Conservation (phyloP, 352 stramenopile genomes). For the Phytophthora sansomeana region DNA sequence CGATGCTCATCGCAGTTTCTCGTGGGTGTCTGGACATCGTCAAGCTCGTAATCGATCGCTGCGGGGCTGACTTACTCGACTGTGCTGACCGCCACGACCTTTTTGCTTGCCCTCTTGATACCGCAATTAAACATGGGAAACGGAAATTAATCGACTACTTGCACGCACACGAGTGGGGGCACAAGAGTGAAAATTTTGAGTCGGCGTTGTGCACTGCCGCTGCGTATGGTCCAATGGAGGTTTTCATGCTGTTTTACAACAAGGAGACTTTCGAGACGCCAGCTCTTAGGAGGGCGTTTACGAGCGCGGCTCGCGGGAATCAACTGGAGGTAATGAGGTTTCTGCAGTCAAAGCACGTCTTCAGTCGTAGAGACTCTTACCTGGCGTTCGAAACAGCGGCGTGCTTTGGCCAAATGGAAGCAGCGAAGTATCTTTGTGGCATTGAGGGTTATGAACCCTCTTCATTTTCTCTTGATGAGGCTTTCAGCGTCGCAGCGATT, state of each 20-base stretch:
- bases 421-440: slow-evolving; percentile 1
- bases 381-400: not conserved
- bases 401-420: slow-evolving; percentile 2
- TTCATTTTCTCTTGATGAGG: not conserved
- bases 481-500: slow-evolving; percentile 2
- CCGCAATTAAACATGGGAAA: not conserved
- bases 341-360: slow-evolving; percentile 1
- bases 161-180: not conserved
- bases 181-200: not conserved
- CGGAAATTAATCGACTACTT: not conserved
- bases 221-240: not conserved
- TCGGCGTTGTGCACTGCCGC: slow-evolving; percentile 2
- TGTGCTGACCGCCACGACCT: not conserved
- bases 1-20: not conserved
- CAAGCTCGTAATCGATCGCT: slow-evolving; percentile 1
- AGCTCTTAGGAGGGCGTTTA: not conserved
- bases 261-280: not conserved
- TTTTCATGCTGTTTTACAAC: not conserved
- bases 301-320: not conserved
- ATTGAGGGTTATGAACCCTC: slow-evolving; percentile 7
- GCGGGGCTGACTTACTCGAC: slow-evolving; percentile 2
- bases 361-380: not conserved
- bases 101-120: slow-evolving; percentile 7
- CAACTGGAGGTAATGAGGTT: slow-evolving; percentile 6
- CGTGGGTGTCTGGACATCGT: slow-evolving; percentile 10